Percentiles rank a stretch among this genome's conserved stretches.
phyloP scores from a whole-genome alignment of 257 asterid genomes.

The Hygrophila difformis region DNA sequence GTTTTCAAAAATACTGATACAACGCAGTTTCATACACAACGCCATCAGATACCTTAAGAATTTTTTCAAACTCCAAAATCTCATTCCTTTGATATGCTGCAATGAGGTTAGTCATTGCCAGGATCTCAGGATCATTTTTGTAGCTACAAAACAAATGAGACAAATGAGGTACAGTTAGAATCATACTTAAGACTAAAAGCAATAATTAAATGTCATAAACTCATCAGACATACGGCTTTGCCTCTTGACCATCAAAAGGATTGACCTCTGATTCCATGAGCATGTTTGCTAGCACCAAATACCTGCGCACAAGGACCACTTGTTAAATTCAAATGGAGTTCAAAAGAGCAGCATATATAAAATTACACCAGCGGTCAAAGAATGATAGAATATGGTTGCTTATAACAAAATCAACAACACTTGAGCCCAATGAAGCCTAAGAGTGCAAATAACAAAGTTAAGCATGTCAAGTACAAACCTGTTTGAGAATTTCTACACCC shows the following conservation, averaged over 20 bases:
- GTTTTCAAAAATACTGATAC: slow-evolving; percentile 12
- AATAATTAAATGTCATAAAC: slow-evolving; percentile 10
- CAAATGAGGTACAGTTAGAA: not conserved
- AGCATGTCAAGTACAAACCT: no score
- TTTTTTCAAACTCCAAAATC: slow-evolving; percentile 91
- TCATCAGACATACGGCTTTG: slow-evolving; percentile 78
- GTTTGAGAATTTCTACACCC: no score
- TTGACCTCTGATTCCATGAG: slow-evolving; percentile 97
- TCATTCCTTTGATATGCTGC: slow-evolving; percentile 97
- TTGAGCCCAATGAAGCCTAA: no score
- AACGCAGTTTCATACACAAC: slow-evolving; percentile 1
- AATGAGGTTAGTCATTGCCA: slow-evolving; percentile 94
- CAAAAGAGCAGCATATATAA: slow-evolving; percentile 9
- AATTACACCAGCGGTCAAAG: not conserved
- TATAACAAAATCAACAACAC: no score
- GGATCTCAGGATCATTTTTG: slow-evolving; percentile 91
- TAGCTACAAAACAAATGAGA: slow-evolving; percentile 37
- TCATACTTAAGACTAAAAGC: not conserved
- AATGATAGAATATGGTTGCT: no score
- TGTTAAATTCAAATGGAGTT: slow-evolving; percentile 9
- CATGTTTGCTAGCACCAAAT: slow-evolving; percentile 97
- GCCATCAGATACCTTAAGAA: slow-evolving; percentile 57
- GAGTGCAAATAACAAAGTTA: no score
- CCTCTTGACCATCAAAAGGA: slow-evolving; percentile 99
- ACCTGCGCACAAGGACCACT: slow-evolving; percentile 34